phyloP scores from a whole-genome alignment of 1,284 basidiomycete species.

The Puccinia hordei region DNA sequence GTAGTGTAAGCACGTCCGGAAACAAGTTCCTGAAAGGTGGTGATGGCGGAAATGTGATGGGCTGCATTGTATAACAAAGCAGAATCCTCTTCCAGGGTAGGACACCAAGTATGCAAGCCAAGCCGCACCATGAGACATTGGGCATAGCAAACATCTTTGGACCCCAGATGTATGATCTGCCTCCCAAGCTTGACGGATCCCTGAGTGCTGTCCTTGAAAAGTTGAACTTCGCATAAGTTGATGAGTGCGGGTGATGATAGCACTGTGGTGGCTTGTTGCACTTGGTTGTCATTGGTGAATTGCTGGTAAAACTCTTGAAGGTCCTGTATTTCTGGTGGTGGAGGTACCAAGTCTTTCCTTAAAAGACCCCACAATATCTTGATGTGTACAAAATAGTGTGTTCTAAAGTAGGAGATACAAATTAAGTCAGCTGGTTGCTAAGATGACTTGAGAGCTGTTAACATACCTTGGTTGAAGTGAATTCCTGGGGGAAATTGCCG shows the following conservation, averaged over 20 bases:
- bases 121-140: no score
- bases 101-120: no score
- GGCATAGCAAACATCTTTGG: background rate
- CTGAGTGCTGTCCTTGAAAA: background rate
- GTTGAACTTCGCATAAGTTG: background rate
- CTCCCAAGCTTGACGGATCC: background rate
- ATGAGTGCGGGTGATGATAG: background rate
- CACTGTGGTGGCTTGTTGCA: background rate
- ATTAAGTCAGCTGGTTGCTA: background rate
- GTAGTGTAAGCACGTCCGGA: no score
- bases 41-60: no score
- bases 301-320: conserved; percentile 32
- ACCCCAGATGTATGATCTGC: conserved; percentile 16
- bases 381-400: conserved; percentile 37
- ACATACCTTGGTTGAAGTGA: conserved; percentile 12
- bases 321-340: background rate
- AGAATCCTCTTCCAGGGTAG: no score
- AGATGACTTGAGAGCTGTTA: background rate
- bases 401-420: background rate
- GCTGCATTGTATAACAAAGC: no score
- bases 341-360: conserved; percentile 20
- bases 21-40: no score
- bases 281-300: conserved; percentile 1
- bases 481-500: background rate
- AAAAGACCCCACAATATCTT: no score